These are phyloP conservation scores for Pythium rishiriense DNA, from an alignment of 352 stramenopile genomes.

Conservation along the genomic window DNA sequence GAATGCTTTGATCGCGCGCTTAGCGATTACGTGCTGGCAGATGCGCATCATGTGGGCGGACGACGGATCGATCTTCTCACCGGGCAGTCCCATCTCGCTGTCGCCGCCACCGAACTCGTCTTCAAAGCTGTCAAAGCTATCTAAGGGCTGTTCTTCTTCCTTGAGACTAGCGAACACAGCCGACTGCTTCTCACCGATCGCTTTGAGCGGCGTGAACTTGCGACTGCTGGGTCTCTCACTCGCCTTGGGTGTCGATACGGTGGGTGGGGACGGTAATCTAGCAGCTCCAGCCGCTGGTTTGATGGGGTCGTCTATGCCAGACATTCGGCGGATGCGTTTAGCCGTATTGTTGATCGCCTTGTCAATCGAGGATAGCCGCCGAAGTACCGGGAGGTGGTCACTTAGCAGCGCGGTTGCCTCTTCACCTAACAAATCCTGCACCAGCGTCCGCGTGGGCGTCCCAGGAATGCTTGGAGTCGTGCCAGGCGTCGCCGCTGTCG, in stretches of 20 bases:
- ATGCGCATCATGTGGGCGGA: slow-evolving; percentile 66
- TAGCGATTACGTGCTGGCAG: slow-evolving; percentile 73
- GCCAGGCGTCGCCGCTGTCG: not conserved
- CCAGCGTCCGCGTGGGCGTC: slow-evolving; percentile 1
- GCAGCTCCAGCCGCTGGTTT: not conserved
- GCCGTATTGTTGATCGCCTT: slow-evolving; percentile 65
- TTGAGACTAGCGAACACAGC: slow-evolving; percentile 7
- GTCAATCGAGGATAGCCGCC: slow-evolving; percentile 56
- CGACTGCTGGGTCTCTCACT: slow-evolving; percentile 4
- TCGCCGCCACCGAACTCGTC: slow-evolving; percentile 25
- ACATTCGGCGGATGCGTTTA: slow-evolving; percentile 54
- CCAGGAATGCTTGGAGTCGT: not conserved
- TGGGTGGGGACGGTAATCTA: not conserved
- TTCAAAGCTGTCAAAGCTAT: slow-evolving; percentile 23
- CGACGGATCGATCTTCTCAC: slow-evolving; percentile 47
- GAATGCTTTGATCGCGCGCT: slow-evolving; percentile 66
- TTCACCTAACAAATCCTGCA: slow-evolving; percentile 20
- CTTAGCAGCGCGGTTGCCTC: slow-evolving; percentile 18
- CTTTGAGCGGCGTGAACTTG: slow-evolving; percentile 42
- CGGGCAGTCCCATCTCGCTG: not conserved
- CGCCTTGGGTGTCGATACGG: not conserved
- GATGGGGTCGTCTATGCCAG: slow-evolving; percentile 28
- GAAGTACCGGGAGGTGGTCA: slow-evolving; percentile 33
- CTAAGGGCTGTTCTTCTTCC: not conserved
- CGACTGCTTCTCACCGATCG: slow-evolving; percentile 35